A percentile compares a stretch with the other conserved stretches of the same genome.
Evolutionary conservation across 2,329 filamentous ascomycete genomes (phyloP).

Genomic region (Tolypocladium endophyticum): DNA sequence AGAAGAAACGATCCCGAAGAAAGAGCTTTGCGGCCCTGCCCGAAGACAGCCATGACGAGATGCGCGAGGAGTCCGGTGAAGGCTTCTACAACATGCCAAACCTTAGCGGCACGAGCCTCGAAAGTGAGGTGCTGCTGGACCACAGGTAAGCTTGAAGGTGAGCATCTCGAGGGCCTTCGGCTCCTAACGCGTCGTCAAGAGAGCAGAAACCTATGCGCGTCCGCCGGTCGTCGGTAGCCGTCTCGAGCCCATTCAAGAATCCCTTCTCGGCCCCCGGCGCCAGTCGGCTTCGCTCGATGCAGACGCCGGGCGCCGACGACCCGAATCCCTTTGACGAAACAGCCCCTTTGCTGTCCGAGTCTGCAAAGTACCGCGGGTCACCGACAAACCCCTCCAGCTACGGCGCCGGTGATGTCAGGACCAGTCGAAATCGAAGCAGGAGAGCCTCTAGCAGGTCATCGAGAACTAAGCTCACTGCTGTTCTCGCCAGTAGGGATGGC

Average conservation of each 20-base stretch:
- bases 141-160: conserved; percentile 50
- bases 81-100: conserved; percentile 46
- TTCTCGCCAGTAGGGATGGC: conserved; percentile 27
- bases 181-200: conserved; percentile 20
- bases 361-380: conserved; percentile 11
- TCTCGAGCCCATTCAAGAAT: conserved; percentile 22
- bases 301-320: conserved; percentile 31
- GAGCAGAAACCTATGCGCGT: conserved; percentile 53
- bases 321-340: conserved; percentile 35
- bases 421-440: conserved; percentile 26
- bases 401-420: conserved; percentile 28
- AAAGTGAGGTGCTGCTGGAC: conserved; percentile 80
- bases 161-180: neutral
- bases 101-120: conserved; percentile 74
- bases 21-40: conserved; percentile 67
- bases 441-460: conserved; percentile 43
- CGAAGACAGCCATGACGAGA: conserved; percentile 38
- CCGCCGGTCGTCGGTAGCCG: conserved; percentile 44
- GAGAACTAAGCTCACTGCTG: conserved; percentile 26
- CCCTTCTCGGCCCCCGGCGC: conserved; percentile 15
- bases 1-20: conserved; percentile 64
- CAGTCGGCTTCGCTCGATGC: conserved; percentile 25
- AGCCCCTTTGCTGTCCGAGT: conserved; percentile 40
- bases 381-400: conserved; percentile 23
- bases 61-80: conserved; percentile 21